Evolutionary conservation across 2,329 filamentous ascomycete species (phyloP).

Genomic region (Aspergillus aculeatus): DNA sequence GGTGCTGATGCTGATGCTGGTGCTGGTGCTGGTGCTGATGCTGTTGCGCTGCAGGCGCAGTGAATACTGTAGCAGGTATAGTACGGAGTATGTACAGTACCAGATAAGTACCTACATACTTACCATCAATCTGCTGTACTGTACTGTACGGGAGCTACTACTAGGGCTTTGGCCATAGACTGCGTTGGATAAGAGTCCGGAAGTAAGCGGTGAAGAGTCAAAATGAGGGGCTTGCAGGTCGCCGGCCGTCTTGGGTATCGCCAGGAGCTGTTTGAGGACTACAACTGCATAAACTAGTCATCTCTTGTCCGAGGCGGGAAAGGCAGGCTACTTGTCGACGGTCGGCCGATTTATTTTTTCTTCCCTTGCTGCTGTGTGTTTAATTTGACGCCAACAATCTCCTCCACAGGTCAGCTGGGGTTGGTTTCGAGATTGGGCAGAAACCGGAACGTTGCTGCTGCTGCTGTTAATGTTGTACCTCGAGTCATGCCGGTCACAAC

Average conservation of each 20-base stretch:
- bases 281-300: conserved; percentile 9
- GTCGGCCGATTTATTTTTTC: conserved; percentile 16
- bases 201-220: conserved; percentile 18
- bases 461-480: conserved; percentile 7
- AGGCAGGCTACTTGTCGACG: conserved; percentile 13
- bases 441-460: conserved; percentile 19
- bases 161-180: not conserved
- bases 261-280: conserved; percentile 16
- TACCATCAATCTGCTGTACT: not conserved
- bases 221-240: conserved; percentile 13
- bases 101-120: no score
- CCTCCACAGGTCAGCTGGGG: conserved; percentile 12
- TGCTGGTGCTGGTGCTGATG: conserved; percentile 2
- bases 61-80: not conserved
- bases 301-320: conserved; percentile 10
- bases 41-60: conserved; percentile 5
- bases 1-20: conserved; percentile 3
- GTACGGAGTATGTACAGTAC: not conserved
- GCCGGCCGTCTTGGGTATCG: conserved; percentile 13
- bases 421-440: conserved; percentile 21
- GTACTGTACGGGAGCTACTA: not conserved
- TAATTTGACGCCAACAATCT: conserved; percentile 7
- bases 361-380: conserved; percentile 16
- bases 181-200: conserved; percentile 1
- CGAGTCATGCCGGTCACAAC: conserved; percentile 11